Conservation (phyloP, 208 protist genomes). For the Trypanosoma caninum region DNA sequence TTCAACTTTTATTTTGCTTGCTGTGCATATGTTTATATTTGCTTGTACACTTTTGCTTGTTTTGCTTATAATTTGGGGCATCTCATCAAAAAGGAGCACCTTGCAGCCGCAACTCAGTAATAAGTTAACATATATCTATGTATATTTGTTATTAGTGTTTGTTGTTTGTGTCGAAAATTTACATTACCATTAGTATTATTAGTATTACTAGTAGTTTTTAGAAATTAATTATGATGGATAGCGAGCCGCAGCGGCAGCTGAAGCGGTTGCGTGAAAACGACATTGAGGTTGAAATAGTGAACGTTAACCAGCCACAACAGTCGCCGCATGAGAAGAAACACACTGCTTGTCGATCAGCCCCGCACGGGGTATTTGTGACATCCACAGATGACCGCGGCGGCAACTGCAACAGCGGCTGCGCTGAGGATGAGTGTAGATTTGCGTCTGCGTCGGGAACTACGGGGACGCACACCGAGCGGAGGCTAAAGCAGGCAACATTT, state of each 20-base stretch:
- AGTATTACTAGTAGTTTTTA: not conserved
- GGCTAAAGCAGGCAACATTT: conserved; percentile 62
- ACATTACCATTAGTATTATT: not conserved
- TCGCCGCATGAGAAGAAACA: not conserved
- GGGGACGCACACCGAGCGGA: conserved; percentile 20
- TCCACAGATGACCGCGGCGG: not conserved
- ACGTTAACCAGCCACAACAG: not conserved
- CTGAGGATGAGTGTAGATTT: too few relatives aligned
- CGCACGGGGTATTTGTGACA: not conserved
- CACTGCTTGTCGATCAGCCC: not conserved
- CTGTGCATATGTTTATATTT: not conserved
- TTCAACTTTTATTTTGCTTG: too few relatives aligned
- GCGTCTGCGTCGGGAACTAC: too few relatives aligned
- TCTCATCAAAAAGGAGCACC: too few relatives aligned
- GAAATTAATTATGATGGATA: conserved; percentile 1
- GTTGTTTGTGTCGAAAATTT: too few relatives aligned
- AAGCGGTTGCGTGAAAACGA: conserved; percentile 21
- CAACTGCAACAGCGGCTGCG: too few relatives aligned
- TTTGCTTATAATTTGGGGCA: too few relatives aligned
- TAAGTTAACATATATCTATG: too few relatives aligned
- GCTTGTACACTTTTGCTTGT: not conserved
- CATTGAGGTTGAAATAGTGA: not conserved
- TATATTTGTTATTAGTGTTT: too few relatives aligned
- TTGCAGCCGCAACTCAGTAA: too few relatives aligned
- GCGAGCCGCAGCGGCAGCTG: conserved; percentile 7